phyloP scores from a whole-genome alignment of 768 basidiomycete species.

The Boletus bicolor region DNA sequence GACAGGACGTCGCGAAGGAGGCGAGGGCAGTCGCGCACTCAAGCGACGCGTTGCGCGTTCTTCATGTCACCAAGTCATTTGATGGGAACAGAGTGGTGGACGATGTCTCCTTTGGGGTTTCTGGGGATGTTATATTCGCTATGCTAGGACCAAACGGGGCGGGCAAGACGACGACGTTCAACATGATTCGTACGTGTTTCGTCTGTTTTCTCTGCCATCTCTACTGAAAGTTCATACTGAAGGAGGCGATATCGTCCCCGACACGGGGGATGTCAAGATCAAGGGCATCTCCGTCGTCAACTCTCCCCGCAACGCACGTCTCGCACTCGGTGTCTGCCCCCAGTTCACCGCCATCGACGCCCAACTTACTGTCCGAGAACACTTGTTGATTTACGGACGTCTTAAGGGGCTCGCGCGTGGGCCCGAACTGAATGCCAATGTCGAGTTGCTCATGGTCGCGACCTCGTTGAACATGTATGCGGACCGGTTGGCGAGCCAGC shows the following conservation, averaged over 20 bases:
- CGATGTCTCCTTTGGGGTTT: slow-evolving; percentile 67
- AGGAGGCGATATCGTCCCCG: slow-evolving; percentile 70
- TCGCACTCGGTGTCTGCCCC: slow-evolving; percentile 76
- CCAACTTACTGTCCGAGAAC: slow-evolving; percentile 75
- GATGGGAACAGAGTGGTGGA: slow-evolving; percentile 59
- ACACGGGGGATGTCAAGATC: slow-evolving; percentile 67
- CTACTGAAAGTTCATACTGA: not conserved
- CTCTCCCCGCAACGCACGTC: slow-evolving; percentile 60
- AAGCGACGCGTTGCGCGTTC: slow-evolving; percentile 57
- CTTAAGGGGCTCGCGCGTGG: slow-evolving; percentile 63
- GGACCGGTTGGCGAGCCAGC: slow-evolving; percentile 66
- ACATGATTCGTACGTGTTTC: slow-evolving; percentile 62
- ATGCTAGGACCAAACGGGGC: slow-evolving; percentile 81
- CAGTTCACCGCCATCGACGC: slow-evolving; percentile 83
- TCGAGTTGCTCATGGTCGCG: slow-evolving; percentile 55
- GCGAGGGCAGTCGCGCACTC: slow-evolving; percentile 46
- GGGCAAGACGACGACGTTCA: slow-evolving; percentile 80
- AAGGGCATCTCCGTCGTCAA: slow-evolving; percentile 61
- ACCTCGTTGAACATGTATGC: slow-evolving; percentile 60
- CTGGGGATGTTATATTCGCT: slow-evolving; percentile 62
- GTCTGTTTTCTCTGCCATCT: not conserved
- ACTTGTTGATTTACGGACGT: slow-evolving; percentile 66
- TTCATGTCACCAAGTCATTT: slow-evolving; percentile 62
- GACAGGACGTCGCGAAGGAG: slow-evolving; percentile 55
- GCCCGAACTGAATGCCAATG: slow-evolving; percentile 47